Evolutionary conservation across 805 yeast species (phyloP), one percentile per base, ranked within the genome.

Genomic region (Ogataea thermomethanolica): DNA sequence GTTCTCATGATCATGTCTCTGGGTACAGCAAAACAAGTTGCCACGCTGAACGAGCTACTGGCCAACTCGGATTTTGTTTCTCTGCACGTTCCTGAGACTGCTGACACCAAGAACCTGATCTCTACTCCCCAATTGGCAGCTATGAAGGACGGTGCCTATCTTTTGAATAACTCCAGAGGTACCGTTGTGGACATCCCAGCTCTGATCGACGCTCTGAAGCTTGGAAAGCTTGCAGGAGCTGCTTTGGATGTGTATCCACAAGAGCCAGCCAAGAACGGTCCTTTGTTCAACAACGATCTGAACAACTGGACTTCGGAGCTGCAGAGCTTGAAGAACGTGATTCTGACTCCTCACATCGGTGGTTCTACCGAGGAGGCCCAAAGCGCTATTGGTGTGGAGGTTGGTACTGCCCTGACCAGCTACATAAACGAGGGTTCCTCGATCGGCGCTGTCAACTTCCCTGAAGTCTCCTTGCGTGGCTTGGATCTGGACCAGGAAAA

Each of bases 321-420:
- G 55, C 75, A 80, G 53, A 70, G 84, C 8, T 75, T 89, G 62
- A 80, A 90, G 69, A 93, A 93, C 68, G 79, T 91, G 47, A 89
- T 93, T 51, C 75, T 93, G 58, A 83, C 98, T 40, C 99, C 99
- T 25, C 99, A 93, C 63, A 93, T 93, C 55, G 99, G 99, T 69
- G 99, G 99, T 53, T 89, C 97, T 37, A 93, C 99, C 34, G 98
- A 91, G 68, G 99, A 93, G 73, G 99, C 99, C 27, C 99, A 93
- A 75, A 76, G 86, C 41, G 95, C 98, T 29, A 93, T 93, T 60
- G 99, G 99, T 70, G 73, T 91, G 46, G 99, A 93, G 71, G 99
- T 93, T 46, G 87, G 83, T 45, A 73, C 84, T 33, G 81, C 95
- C 28, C 74, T 93, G 58, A 74, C 90, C 50, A 87, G 86, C 62